Percentiles rank a stretch among this genome's conserved stretches.
Evolutionary conservation across 345 rosid genomes (phyloP).

Genomic region (Lumnitzera littorea): DNA sequence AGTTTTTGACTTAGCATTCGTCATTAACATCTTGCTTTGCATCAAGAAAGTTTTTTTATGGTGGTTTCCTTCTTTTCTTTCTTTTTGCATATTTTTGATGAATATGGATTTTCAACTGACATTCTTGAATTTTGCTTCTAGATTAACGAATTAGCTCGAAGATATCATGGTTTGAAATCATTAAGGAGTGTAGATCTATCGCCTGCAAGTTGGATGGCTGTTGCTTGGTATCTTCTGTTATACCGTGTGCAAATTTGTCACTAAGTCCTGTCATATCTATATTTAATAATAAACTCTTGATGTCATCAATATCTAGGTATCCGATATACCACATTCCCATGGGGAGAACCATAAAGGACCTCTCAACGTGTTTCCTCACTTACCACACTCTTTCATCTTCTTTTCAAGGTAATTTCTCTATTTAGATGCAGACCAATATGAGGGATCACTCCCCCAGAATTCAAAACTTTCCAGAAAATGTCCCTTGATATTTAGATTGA

Average conservation of each 20-base stretch:
- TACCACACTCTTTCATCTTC: conserved; percentile 97
- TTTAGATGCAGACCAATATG: too few species aligned
- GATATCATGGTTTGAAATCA: conserved; percentile 77
- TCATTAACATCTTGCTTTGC: too few species aligned
- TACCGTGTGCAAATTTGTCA: not conserved
- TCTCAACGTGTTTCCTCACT: conserved; percentile 91
- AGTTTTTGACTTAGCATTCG: too few species aligned
- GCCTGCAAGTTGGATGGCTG: conserved; percentile 99
- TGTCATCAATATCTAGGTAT: conserved; percentile 41
- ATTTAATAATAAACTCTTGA: not conserved
- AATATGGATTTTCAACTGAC: too few species aligned
- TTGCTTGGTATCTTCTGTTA: conserved; percentile 60
- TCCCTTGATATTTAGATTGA: too few species aligned
- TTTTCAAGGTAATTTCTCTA: conserved; percentile 59
- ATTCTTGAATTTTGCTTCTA: conserved; percentile 18
- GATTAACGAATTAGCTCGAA: conserved; percentile 70
- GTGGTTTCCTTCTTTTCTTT: too few species aligned
- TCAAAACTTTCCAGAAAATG: too few species aligned
- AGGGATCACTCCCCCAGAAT: too few species aligned
- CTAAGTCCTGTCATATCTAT: not conserved
- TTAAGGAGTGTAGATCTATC: conserved; percentile 98
- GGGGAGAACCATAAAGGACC: conserved; percentile 97
- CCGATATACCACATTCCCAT: conserved; percentile 98
- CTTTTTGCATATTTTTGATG: too few species aligned
- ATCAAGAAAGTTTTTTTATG: too few species aligned